A percentile compares a stretch with the other conserved stretches of the same genome.
Conservation (phyloP, 139 green algal species). For the Coelastrella sp. region DNA sequence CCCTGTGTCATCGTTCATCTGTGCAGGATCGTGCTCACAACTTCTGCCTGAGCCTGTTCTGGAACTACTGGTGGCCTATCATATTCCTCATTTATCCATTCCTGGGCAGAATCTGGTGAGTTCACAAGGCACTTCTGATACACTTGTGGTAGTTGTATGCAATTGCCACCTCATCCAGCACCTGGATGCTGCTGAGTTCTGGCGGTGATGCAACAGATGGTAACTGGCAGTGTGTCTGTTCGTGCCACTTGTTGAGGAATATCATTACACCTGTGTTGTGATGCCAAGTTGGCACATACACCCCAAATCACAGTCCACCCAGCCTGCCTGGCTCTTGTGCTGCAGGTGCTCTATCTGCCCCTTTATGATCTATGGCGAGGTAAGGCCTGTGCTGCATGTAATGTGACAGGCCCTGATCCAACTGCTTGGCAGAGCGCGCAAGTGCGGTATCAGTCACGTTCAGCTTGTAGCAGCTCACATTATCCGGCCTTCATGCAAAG, state of each 20-base stretch:
- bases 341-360: constrained; percentile 74
- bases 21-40: constrained; percentile 81
- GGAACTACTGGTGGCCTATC: constrained; percentile 85
- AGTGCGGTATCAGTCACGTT: neutral
- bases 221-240: no score
- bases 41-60: constrained; percentile 84
- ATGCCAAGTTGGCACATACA: no score
- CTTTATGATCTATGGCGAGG: constrained; percentile 91
- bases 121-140: neutral
- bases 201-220: no score
- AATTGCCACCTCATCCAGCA: no score
- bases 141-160: no score
- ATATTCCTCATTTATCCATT: constrained; percentile 86
- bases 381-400: constrained; percentile 71
- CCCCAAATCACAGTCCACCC: no score
- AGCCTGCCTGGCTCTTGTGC: neutral
- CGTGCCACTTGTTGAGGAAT: no score
- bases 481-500: no score
- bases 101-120: constrained; percentile 83
- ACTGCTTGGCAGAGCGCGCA: neutral
- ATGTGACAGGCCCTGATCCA: neutral
- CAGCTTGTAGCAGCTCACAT: no score
- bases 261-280: no score
- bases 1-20: neutral
- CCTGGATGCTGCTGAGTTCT: no score